Percentiles rank a stretch among this genome's conserved stretches.
Conservation (phyloP, 208 protist species). For the Wallacemonas sp. region DNA sequence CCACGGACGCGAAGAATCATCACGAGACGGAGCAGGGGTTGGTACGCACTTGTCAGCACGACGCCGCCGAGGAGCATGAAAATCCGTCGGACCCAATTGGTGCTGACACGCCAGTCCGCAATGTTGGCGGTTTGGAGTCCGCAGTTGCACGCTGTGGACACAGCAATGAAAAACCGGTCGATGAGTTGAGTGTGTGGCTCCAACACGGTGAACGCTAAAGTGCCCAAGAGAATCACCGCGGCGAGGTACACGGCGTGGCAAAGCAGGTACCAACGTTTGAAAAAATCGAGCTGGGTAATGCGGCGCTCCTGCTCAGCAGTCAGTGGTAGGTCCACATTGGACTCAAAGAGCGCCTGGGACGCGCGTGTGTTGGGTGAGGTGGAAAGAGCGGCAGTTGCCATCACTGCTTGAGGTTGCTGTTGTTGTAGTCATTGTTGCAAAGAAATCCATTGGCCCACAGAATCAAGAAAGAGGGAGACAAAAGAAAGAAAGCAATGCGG, state of each 20-base stretch:
- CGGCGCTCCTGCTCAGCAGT: slow-evolving; percentile 35
- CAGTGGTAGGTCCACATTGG: slow-evolving; percentile 44
- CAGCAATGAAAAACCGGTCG: slow-evolving; percentile 65
- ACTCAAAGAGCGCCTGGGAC: slow-evolving; percentile 59
- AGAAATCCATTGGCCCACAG: no score
- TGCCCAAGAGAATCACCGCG: slow-evolving; percentile 28
- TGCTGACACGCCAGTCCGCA: slow-evolving; percentile 33
- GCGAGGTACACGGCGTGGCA: slow-evolving; percentile 60
- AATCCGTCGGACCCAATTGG: slow-evolving; percentile 45
- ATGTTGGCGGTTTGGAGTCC: slow-evolving; percentile 71
- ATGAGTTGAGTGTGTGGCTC: slow-evolving; percentile 30
- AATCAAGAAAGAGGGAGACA: no score
- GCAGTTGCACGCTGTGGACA: slow-evolving; percentile 78
- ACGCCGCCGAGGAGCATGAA: slow-evolving; percentile 69
- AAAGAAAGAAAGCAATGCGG: no score
- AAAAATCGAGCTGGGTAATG: slow-evolving; percentile 56
- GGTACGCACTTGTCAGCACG: slow-evolving; percentile 70
- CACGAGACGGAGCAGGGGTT: slow-evolving; percentile 65
- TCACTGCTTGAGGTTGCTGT: background rate
- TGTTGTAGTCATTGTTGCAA: no score
- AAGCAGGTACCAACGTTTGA: slow-evolving; percentile 71
- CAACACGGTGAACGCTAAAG: slow-evolving; percentile 32
- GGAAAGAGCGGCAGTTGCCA: background rate
- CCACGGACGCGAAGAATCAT: slow-evolving; percentile 50
- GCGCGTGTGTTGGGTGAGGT: slow-evolving; percentile 27